Percentiles rank a stretch among this genome's conserved stretches.
Evolutionary conservation across 371 early-diverging fungal genomes (phyloP).

Genomic region (Apophysomyces sp.): DNA sequence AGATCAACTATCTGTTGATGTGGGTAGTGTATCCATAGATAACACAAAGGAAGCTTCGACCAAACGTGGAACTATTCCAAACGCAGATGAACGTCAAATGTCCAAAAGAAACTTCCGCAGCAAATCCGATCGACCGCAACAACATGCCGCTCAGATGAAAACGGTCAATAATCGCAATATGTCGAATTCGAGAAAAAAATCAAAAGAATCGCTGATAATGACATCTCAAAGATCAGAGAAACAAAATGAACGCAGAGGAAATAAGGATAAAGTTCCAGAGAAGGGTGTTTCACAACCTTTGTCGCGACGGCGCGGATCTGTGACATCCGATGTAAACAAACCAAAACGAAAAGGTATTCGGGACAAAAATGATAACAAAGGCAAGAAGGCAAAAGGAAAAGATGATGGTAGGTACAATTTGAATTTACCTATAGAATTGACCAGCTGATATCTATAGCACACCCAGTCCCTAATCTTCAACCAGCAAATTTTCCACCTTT

Average conservation of each 20-base stretch:
- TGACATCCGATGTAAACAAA: neutral
- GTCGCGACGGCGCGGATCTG: neutral
- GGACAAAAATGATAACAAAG: neutral
- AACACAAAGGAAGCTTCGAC: neutral
- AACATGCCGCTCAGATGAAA: neutral
- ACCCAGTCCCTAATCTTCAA: constrained; percentile 12
- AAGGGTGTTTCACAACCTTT: neutral
- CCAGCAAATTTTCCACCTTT: constrained; percentile 9
- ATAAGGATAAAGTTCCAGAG: neutral
- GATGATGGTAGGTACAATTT: neutral
- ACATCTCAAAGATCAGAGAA: neutral
- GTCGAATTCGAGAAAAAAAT: neutral
- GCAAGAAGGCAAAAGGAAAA: neutral
- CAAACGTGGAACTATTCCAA: neutral
- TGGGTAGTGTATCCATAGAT: neutral
- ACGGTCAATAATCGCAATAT: neutral
- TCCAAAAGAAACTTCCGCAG: neutral
- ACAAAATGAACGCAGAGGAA: neutral
- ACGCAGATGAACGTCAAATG: neutral
- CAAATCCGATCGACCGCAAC: neutral
- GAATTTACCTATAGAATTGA: neutral
- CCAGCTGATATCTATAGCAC: neutral
- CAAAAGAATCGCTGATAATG: neutral
- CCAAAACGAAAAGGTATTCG: neutral
- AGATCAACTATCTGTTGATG: neutral